Percentiles rank a stretch among this genome's conserved stretches.
phyloP scores from a whole-genome alignment of 768 basidiomycete species.

The Leucogyrophana mollusca region DNA sequence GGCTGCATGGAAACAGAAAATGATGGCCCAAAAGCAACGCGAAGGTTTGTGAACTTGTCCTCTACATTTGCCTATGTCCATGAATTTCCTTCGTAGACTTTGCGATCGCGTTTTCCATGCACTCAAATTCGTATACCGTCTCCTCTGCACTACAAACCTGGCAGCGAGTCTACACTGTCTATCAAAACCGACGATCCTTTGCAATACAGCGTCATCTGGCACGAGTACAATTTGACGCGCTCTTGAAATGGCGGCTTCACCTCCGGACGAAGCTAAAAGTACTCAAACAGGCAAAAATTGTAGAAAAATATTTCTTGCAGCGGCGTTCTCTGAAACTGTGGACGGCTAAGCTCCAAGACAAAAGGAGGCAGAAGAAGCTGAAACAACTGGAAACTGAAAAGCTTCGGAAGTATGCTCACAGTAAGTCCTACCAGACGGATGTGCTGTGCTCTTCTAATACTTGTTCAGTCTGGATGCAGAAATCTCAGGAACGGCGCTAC shows the following conservation, averaged over 20 bases:
- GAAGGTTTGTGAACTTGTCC: conserved; percentile 41
- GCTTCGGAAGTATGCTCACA: conserved; percentile 32
- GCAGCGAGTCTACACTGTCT: conserved; percentile 39
- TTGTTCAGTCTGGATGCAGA: conserved; percentile 47
- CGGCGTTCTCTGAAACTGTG: conserved; percentile 49
- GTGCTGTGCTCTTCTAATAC: conserved; percentile 5
- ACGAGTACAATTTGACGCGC: conserved; percentile 39
- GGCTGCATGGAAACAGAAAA: conserved; percentile 48
- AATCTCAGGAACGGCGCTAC: conserved; percentile 36
- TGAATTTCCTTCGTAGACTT: conserved; percentile 33
- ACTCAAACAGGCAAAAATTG: conserved; percentile 53
- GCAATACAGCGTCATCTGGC: conserved; percentile 41
- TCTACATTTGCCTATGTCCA: conserved; percentile 4
- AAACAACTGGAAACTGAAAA: conserved; percentile 40
- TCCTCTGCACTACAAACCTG: conserved; percentile 43
- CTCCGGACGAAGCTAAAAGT: conserved; percentile 49
- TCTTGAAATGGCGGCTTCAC: conserved; percentile 56
- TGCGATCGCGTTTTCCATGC: conserved; percentile 49
- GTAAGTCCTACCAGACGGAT: conserved; percentile 21
- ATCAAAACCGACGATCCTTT: conserved; percentile 45
- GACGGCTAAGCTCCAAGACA: conserved; percentile 45
- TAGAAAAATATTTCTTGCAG: conserved; percentile 49
- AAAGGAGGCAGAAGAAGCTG: conserved; percentile 42
- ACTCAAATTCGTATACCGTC: conserved; percentile 39
- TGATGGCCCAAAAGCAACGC: conserved; percentile 37